Base-by-base conservation (phyloP, 441 rosid species). In the Capsella rubella region DNA sequence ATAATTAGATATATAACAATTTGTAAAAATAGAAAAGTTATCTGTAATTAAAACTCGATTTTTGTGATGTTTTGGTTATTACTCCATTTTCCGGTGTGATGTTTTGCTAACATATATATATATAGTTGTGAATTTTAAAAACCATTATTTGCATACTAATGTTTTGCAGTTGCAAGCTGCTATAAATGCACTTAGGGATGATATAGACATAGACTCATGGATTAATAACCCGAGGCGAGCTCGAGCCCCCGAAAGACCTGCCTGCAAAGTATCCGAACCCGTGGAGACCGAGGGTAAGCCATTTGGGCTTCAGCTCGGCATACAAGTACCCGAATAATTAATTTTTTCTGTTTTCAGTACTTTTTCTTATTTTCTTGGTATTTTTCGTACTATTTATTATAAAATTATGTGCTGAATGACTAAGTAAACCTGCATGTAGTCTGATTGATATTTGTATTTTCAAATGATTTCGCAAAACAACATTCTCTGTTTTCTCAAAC, bases 401-500 rank as follows among this genome's bases (percentile, higher is more conserved):
- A 13, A 42, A 14, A 13, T 14, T 43, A 43, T 14, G 3, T 14
- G 47, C 16, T 14, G 7, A 43, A 6, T 34, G 9, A 34, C 37
- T 6, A 34, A 1, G 37, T 1, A 34, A 34, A 34, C 8, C 37
- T 34, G 25, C 25, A 21, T 21, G 37, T 34, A 8, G 37, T 34
- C 37, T 34, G 37, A 34, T 34, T 34, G 37, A 31, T 32, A 32
- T 5, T 32, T 32, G 35, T 32, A 32, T 32, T 5, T 6, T 32
- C 8, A 32, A 32, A 32, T 32, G 35, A 32, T 32, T 32, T 32
- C 35, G 35, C 35, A 6, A 32, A 6, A 32, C 34, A 6, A 31
- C 34, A 32, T 32, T 77, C 80, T 88, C 68, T 21, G 25, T 21
- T 21, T 21, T 21, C 25, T 1, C 25, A 21, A 21, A 21, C 25